Evolutionary conservation across 805 yeast species (phyloP).

Genomic region (Kazachstania kunashirensis): DNA sequence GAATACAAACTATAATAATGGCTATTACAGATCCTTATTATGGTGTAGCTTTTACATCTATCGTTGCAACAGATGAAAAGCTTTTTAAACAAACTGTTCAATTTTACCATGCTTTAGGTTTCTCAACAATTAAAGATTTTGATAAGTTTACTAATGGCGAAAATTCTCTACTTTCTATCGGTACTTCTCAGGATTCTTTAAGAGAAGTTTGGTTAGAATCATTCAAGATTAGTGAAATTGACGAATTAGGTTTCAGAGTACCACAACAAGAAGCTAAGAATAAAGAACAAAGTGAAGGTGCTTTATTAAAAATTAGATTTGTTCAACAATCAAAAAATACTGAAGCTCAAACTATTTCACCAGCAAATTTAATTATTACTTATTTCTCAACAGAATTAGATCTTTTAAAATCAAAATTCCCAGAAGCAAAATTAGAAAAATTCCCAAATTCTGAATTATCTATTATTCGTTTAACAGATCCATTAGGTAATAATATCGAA

Average conservation of each 20-base stretch:
- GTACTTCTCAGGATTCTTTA: constrained; percentile 56
- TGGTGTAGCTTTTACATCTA: constrained; percentile 49
- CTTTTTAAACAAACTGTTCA: constrained; percentile 38
- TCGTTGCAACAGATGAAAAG: constrained; percentile 44
- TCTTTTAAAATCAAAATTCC: constrained; percentile 17
- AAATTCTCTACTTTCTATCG: constrained; percentile 32
- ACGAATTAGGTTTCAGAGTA: constrained; percentile 50
- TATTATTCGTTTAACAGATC: constrained; percentile 38
- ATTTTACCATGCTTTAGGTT: constrained; percentile 57
- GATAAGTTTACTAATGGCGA: constrained; percentile 38
- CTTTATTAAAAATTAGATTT: constrained; percentile 39
- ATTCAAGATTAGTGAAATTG: constrained; percentile 51
- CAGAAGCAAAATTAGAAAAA: constrained; percentile 15
- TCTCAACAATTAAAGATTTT: constrained; percentile 48
- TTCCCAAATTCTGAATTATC: constrained; percentile 10
- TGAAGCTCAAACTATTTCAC: constrained; percentile 5
- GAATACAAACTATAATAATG: too few relatives aligned
- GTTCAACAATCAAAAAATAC: constrained; percentile 25
- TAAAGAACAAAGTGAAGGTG: constrained; percentile 36
- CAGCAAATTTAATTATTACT: constrained; percentile 23
- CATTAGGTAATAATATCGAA: constrained; percentile 53
- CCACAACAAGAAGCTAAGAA: constrained; percentile 38
- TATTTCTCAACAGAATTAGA: constrained; percentile 36
- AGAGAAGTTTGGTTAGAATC: constrained; percentile 67
- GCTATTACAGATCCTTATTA: constrained; percentile 23